A percentile compares a stretch with the other conserved stretches of the same genome.
phyloP scores from a whole-genome alignment of 2,329 filamentous ascomycete species.

The Xylaria multiplex region DNA sequence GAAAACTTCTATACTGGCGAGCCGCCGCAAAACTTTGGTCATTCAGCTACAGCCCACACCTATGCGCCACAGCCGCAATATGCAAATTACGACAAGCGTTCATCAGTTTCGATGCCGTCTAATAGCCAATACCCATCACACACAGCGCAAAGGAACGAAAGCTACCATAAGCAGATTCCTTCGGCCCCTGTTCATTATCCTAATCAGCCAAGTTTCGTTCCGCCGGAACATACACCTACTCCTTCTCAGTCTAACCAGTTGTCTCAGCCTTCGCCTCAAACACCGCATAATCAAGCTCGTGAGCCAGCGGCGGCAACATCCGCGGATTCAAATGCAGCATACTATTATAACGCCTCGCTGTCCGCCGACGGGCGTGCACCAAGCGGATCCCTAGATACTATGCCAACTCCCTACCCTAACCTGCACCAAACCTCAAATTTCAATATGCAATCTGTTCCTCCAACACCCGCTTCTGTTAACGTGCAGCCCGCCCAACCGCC shows the following conservation, averaged over 20 bases:
- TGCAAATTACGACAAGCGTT: constrained; percentile 55
- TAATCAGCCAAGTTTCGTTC: constrained; percentile 48
- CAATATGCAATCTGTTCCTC: constrained; percentile 56
- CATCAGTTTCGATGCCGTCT: constrained; percentile 53
- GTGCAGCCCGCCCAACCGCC: constrained; percentile 40
- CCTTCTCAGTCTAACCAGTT: constrained; percentile 44
- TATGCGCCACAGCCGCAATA: constrained; percentile 61
- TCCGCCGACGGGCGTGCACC: constrained; percentile 52
- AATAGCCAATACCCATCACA: constrained; percentile 58
- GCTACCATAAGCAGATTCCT: constrained; percentile 59
- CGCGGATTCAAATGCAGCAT: constrained; percentile 65
- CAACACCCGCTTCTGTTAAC: constrained; percentile 49
- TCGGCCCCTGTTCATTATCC: constrained; percentile 54
- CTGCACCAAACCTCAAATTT: constrained; percentile 60
- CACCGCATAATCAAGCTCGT: constrained; percentile 44
- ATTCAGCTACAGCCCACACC: constrained; percentile 61
- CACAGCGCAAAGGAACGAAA: constrained; percentile 60
- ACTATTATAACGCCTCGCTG: constrained; percentile 64
- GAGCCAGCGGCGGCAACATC: constrained; percentile 50
- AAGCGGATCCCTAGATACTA: constrained; percentile 54
- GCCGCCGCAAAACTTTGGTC: constrained; percentile 58
- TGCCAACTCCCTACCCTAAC: constrained; percentile 63
- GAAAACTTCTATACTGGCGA: constrained; percentile 87
- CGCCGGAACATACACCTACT: constrained; percentile 46
- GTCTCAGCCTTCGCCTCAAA: constrained; percentile 46